Base-by-base conservation (phyloP, 2,329 filamentous ascomycete genomes). In the Aaosphaeria pasadenensis region DNA sequence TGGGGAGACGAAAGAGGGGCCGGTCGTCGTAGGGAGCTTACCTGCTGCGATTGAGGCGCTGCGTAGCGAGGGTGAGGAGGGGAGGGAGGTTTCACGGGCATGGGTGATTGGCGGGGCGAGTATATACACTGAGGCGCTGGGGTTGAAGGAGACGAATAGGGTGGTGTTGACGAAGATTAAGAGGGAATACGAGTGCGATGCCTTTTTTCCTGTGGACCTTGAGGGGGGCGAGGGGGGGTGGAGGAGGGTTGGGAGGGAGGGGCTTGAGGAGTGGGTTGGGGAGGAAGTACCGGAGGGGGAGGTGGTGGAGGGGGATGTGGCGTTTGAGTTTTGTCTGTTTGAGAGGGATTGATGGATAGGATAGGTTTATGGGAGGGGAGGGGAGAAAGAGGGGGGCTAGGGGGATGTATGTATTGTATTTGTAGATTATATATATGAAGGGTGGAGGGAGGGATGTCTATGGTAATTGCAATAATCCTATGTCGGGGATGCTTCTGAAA, bases 71-170 rank as follows among this genome's bases (percentile, higher is more conserved):
- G 7, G 9, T 32, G 32, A 35, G 7, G 32, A 35, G 9, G 33
- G 33, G 33, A 36, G 33, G 33, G 2, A 36, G 7, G 7, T n/a
- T 9, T 40, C 33, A 40, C 29, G 11, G 30, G 29, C 13, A 32
- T 24, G 31, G 7, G 82, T 97, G 39, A 96, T 99, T 60, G 94
- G 94, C 28, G 94, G 94, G 4, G 88, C 84, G 47, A 87, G 91
- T 73, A 86, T 97, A 55, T 99, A 97, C 71, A 76, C 75, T 36
- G 80, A 85, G 24, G 86, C 89, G 11, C 74, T 97, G 63, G 66
- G 73, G 57, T 60, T 83, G 48, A 64, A 70, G 39, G 77, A 83
- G 66, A 77, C 84, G 39, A 78, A 74, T 58, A 74, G 84, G 38
- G 79, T 94, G 46, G 70, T 94, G 51, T 73, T 92, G 55, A 94